Base-by-base conservation (phyloP, 192 early-diverging fungal genomes). In the Gamsiella multidivaricata region DNA sequence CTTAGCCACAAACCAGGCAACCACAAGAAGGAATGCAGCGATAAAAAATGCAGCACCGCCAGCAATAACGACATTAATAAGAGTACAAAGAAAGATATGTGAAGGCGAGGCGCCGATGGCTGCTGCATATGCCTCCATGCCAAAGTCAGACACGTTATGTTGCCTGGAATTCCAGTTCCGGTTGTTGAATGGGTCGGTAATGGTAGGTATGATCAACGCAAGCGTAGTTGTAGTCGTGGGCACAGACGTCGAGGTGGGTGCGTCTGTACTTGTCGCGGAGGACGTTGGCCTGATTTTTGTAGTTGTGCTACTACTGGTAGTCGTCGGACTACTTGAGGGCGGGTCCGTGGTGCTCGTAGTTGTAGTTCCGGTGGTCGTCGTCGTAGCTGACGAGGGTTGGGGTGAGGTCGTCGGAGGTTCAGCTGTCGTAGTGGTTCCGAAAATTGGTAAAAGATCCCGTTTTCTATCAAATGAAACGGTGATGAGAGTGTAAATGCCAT, bases 81-180 rank as follows among this genome's bases (percentile, higher is more conserved):
- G 26, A 2, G 69, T 79, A 28, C 68, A 60, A 22, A 69, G 60
- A 26, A 68, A 68, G 3, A 70, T 32, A n/a, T 65, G 14, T 1
- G 74, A 43, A 11, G 74, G 66, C 20, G 46, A 63, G 11, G 74
- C 74, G 12, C 74, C 74, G 20, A 78, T 57, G 54, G 74, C 74
- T 17, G 74, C 74, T 22, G 74, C 74, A 45, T 78, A 78, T 2
- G 74, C 51, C 25, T 62, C 74, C 45, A 78, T 59, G 2, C 74
- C 74, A 39, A 55, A 78, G 3, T 43, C 42, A 34, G 74, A 76
- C 0, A 68, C 65, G 11, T 76, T 76, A 36, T 67, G 68, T 17
- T 61, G 51, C 22, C 22, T 39, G 0, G 59, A 56, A 6, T 1
- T 18, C 22, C n/a, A n/a, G n/a, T 53, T 61, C 6, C 41, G 54